Conservation (phyloP, 148 eudicot genomes). For the Silene latifolia region DNA sequence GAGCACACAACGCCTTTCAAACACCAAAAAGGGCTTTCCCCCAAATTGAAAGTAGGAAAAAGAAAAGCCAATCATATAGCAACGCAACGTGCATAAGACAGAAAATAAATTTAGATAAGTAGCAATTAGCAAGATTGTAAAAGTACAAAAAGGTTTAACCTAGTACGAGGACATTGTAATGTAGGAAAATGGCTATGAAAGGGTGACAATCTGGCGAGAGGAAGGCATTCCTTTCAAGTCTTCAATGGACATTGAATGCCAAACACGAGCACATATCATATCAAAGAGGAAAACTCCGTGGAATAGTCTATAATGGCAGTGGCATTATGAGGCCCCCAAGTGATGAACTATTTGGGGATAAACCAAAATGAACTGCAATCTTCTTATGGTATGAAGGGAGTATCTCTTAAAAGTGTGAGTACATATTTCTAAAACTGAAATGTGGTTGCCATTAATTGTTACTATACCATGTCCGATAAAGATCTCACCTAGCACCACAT, state of each 20-base stretch:
- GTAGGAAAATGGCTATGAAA: no score
- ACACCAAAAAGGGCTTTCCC: neutral
- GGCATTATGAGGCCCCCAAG: no score
- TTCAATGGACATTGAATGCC: fast-evolving
- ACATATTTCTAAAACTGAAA: neutral
- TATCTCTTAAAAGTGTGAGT: no score
- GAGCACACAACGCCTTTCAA: neutral
- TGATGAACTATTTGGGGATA: neutral
- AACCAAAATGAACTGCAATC: neutral
- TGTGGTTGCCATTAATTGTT: neutral
- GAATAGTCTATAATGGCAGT: no score
- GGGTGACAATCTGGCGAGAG: no score
- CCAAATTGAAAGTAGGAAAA: neutral
- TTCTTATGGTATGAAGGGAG: neutral
- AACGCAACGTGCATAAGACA: neutral
- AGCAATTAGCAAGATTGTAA: no score
- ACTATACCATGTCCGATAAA: neutral
- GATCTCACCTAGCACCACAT: neutral
- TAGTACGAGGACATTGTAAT: no score
- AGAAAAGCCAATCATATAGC: neutral
- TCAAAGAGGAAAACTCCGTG: no score
- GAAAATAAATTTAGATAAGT: no score
- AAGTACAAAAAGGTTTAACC: no score
- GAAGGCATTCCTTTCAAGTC: no score
- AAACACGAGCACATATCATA: no score